Conservation (phyloP, 1,139 yeast genomes). For the Nadsonia starkeyi-henricii region DNA sequence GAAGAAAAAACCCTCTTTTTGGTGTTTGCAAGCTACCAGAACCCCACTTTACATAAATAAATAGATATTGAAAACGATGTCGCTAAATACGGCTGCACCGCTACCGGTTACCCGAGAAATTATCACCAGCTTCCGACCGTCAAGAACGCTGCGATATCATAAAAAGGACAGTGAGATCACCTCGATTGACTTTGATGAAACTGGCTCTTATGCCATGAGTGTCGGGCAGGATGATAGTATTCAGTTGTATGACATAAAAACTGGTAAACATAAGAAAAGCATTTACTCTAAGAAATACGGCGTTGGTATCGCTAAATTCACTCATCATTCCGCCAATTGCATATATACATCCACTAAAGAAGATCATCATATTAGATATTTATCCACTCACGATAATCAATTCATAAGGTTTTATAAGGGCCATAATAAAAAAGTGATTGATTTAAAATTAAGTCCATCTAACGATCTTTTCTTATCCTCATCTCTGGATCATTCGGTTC, state of each 20-base stretch:
- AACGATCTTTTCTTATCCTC: constrained; percentile 56
- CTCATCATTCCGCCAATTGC: constrained; percentile 62
- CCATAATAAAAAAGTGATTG: constrained; percentile 61
- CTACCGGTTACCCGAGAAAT: constrained; percentile 28
- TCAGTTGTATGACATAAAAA: constrained; percentile 65
- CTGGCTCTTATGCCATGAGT: constrained; percentile 67
- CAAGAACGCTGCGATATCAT: constrained; percentile 46
- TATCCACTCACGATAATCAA: constrained; percentile 64
- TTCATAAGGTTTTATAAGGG: constrained; percentile 79
- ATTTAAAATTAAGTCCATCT: constrained; percentile 62
- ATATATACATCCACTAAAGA: constrained; percentile 76
- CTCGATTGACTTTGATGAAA: constrained; percentile 72
- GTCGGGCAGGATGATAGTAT: constrained; percentile 74
- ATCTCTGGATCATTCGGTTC: constrained; percentile 63
- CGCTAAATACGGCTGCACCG: constrained; percentile 6
- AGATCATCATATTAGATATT: constrained; percentile 43
- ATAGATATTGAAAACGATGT: too few species aligned
- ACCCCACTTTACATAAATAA: too few species aligned
- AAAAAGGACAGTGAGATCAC: constrained; percentile 42
- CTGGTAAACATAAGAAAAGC: constrained; percentile 42
- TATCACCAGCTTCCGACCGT: constrained; percentile 38
- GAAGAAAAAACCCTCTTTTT: too few species aligned
- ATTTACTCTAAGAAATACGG: constrained; percentile 85
- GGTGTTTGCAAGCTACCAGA: too few species aligned
- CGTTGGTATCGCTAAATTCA: constrained; percentile 71